Conservation (phyloP, 2,329 filamentous ascomycete genomes). For the Calonectria hongkongensis region DNA sequence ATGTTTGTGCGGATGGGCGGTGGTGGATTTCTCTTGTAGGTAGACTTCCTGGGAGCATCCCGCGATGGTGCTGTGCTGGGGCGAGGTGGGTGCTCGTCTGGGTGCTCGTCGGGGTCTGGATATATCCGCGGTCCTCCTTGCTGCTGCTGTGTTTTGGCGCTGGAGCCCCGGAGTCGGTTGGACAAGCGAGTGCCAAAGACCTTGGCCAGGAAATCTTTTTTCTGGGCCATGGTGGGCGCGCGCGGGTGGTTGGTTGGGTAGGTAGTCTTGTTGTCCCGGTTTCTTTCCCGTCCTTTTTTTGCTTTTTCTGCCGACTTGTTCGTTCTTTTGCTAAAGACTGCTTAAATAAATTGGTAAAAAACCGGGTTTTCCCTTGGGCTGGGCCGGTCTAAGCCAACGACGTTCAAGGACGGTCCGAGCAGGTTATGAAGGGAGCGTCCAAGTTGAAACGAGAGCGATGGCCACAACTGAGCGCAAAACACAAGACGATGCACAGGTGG, state of each 20-base stretch:
- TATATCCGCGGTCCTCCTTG: neutral
- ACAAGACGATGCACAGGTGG: neutral
- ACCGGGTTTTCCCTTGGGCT: neutral
- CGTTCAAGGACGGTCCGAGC: neutral
- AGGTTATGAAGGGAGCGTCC: neutral
- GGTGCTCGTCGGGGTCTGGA: conserved; percentile 12
- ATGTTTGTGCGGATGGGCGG: conserved; percentile 1
- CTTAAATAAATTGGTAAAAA: too few species aligned
- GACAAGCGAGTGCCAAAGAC: conserved; percentile 31
- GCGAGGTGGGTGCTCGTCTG: neutral
- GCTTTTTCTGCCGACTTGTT: neutral
- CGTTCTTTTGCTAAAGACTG: too few species aligned
- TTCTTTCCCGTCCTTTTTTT: neutral
- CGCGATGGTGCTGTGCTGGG: conserved; percentile 18
- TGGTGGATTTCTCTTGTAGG: conserved; percentile 13
- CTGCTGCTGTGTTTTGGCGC: neutral
- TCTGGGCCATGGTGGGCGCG: neutral
- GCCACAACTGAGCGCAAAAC: conserved; percentile 10
- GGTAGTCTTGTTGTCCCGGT: neutral
- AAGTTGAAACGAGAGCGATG: conserved; percentile 5
- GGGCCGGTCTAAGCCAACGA: neutral
- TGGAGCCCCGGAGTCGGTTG: conserved; percentile 20
- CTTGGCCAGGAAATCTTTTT: conserved; percentile 25
- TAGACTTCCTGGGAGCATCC: conserved; percentile 2
- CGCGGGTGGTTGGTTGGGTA: neutral